Conservation (phyloP, 495 filamentous ascomycete genomes). For the Hypoxylon cercidicola region DNA sequence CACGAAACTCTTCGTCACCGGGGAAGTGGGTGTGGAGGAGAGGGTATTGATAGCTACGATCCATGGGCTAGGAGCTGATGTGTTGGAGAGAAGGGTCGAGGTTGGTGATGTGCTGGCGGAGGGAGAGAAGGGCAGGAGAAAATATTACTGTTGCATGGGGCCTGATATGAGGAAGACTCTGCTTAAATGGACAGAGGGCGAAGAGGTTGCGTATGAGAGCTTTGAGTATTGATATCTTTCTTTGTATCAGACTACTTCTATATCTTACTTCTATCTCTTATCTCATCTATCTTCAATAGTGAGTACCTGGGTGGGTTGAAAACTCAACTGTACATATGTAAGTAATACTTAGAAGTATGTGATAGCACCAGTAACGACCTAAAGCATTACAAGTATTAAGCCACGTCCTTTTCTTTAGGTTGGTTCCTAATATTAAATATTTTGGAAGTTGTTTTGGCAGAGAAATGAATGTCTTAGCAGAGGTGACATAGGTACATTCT, state of each 20-base stretch:
- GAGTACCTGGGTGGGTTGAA: no score
- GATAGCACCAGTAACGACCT: no score
- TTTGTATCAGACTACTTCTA: no score
- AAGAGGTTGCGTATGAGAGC: slow-evolving; percentile 73
- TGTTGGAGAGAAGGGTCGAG: slow-evolving; percentile 63
- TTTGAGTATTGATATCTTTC: slow-evolving; percentile 74
- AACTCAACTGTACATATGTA: no score
- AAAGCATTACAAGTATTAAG: no score
- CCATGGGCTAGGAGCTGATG: slow-evolving; percentile 51
- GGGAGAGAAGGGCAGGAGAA: slow-evolving; percentile 49
- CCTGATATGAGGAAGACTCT: slow-evolving; percentile 64
- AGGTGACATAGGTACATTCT: no score
- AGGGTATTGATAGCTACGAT: slow-evolving; percentile 34
- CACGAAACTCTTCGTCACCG: slow-evolving; percentile 71
- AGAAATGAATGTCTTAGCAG: no score
- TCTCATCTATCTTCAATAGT: no score
- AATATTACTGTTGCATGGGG: slow-evolving; percentile 76
- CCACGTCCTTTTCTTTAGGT: no score
- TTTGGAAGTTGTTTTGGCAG: slow-evolving; percentile 9
- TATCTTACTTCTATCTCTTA: no score
- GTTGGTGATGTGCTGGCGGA: slow-evolving; percentile 62
- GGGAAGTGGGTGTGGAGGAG: slow-evolving; percentile 48
- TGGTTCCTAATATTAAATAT: no score
- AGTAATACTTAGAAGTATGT: no score
- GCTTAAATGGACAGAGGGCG: slow-evolving; percentile 70